Percentiles rank a stretch among this genome's conserved stretches.
These are phyloP conservation scores for Zygoascus bituminiphila DNA, from an alignment of 805 yeast genomes.

Conservation along the genomic window DNA sequence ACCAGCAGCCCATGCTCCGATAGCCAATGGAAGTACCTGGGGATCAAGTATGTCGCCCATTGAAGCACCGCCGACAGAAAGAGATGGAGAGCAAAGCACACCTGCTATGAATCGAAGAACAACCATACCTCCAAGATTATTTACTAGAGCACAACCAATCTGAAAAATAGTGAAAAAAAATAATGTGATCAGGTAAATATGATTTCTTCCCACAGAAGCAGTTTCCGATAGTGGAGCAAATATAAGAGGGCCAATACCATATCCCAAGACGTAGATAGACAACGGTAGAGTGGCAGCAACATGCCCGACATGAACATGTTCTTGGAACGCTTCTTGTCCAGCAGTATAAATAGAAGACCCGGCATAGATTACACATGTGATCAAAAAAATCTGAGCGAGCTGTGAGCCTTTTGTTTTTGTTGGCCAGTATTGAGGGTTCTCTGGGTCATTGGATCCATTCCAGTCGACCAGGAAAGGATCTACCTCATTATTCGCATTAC, in stretches of 20 bases:
- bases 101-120: slow-evolving; percentile 51
- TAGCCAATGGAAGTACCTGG: slow-evolving; percentile 36
- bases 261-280: slow-evolving; percentile 55
- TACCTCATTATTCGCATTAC: not conserved
- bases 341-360: slow-evolving; percentile 56
- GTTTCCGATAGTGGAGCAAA: slow-evolving; percentile 54
- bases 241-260: slow-evolving; percentile 56
- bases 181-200: slow-evolving; percentile 38
- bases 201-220: slow-evolving; percentile 40
- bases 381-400: slow-evolving; percentile 34
- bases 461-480: slow-evolving; percentile 25
- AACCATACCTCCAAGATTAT: slow-evolving; percentile 43
- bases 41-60: slow-evolving; percentile 40
- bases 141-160: slow-evolving; percentile 46
- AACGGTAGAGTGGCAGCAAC: slow-evolving; percentile 48
- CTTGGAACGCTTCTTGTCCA: slow-evolving; percentile 35
- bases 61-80: slow-evolving; percentile 53
- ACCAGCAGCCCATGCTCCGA: slow-evolving; percentile 47
- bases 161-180: slow-evolving; percentile 44
- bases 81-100: slow-evolving; percentile 45
- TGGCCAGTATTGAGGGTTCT: slow-evolving; percentile 52
- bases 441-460: slow-evolving; percentile 27
- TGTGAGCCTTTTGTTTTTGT: slow-evolving; percentile 32
- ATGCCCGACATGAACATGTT: slow-evolving; percentile 37
- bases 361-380: slow-evolving; percentile 47